Conservation (phyloP, 2,329 filamentous ascomycete species). For the Periconia sp. region DNA sequence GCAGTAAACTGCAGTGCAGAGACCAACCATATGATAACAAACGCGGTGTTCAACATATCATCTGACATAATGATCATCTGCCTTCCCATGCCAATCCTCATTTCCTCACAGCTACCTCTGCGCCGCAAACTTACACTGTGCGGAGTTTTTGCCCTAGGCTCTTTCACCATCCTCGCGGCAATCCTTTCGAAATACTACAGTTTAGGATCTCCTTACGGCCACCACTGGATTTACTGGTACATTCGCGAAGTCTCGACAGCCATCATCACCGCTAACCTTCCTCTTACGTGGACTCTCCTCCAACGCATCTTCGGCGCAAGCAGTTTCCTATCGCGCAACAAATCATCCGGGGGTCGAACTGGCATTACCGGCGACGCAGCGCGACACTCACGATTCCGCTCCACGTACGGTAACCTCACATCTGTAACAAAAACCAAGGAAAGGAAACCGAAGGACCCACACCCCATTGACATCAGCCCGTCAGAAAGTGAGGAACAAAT, state of each 20-base stretch:
- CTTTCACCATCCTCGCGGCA: slow-evolving; percentile 47
- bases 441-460: slow-evolving; percentile 3
- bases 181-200: slow-evolving; percentile 54
- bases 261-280: slow-evolving; percentile 52
- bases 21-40: slow-evolving; percentile 28
- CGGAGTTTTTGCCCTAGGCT: slow-evolving; percentile 55
- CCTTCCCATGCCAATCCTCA: slow-evolving; percentile 43
- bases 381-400: neutral
- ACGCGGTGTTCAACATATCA: slow-evolving; percentile 39
- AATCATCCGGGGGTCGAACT: slow-evolving; percentile 1
- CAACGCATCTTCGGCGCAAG: slow-evolving; percentile 45
- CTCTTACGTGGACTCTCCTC: slow-evolving; percentile 51
- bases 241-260: slow-evolving; percentile 58
- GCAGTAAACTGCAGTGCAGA: slow-evolving; percentile 36
- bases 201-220: slow-evolving; percentile 55
- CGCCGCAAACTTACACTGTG: slow-evolving; percentile 55
- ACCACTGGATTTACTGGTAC: slow-evolving; percentile 58
- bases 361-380: slow-evolving; percentile 1
- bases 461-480: slow-evolving; percentile 7
- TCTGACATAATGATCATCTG: slow-evolving; percentile 43
- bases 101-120: slow-evolving; percentile 38
- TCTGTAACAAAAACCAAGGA: neutral
- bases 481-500: slow-evolving; percentile 9
- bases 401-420: slow-evolving; percentile 6
- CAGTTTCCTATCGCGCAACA: slow-evolving; percentile 11